phyloP scores from a whole-genome alignment of 345 rosid genomes.

The thale cress (Arabidopsis thaliana) region DNA sequence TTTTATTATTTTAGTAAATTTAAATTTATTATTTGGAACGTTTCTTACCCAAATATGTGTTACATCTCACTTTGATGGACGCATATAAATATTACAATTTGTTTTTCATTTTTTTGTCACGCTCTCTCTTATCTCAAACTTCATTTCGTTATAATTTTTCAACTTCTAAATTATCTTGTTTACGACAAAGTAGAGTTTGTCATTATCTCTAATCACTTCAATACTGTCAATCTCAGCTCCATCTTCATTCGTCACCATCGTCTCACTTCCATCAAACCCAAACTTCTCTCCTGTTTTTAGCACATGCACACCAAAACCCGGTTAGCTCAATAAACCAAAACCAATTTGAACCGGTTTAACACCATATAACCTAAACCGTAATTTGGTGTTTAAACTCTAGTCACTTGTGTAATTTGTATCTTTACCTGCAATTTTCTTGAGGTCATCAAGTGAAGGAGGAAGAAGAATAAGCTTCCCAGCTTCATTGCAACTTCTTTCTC shows the following conservation, averaged over 20 bases:
- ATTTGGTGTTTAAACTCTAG: neutral
- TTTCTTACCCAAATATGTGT: neutral
- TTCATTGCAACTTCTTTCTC: conserved; percentile 45
- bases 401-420: neutral
- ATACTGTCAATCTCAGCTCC: conserved; percentile 83
- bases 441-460: conserved; percentile 73
- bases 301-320: conserved; percentile 1
- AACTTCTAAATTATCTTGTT: conserved; percentile 15
- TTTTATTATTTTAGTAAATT: neutral
- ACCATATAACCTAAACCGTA: conserved; percentile 6
- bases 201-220: conserved; percentile 88
- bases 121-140: neutral
- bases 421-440: conserved; percentile 80
- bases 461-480: conserved; percentile 69
- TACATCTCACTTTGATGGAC: conserved; percentile 28
- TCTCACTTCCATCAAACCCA: conserved; percentile 63
- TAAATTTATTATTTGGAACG: neutral
- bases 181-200: conserved; percentile 74
- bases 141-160: neutral
- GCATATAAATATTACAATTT: conserved; percentile 9
- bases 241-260: conserved; percentile 63
- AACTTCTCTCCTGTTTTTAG: conserved; percentile 66
- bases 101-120: neutral
- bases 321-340: conserved; percentile 6
- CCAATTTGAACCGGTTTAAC: neutral